Evolutionary conservation across 306 rosid species (phyloP), one percentile per base, ranked within the genome.

Genomic region (Myrica gale): DNA sequence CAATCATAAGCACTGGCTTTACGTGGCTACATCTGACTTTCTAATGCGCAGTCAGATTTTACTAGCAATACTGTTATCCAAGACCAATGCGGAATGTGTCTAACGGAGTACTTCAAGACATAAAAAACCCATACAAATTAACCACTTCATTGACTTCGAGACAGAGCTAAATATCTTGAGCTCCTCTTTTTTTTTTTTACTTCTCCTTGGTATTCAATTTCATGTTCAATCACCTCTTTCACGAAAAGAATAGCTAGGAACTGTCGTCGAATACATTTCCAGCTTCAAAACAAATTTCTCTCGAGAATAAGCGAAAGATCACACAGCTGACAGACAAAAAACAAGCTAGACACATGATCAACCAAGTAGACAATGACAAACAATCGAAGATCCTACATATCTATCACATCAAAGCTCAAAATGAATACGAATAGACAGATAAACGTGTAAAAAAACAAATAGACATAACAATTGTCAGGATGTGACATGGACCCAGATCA

Each of bases 361-460:
- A 55, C 52, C 74, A 69, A 41, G 17, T 65, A 11, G 52, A 54
- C 56, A 65, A 41, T 39, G 57, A 39, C 32, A 75, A 79, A 19
- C 57, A 83, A 68, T 39, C 12, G 51, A 76, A 32, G 72, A 61
- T 7, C 54, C 47, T 68, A 68, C 44, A 77, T 21, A 51, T 57
- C 76, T 63, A 69, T 71, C 74, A 80, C 85, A 89, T 85, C 73
- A 91, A 79, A 80, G 68, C 62, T 48, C 79, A 58, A 4, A 78
- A 45, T 61, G 68, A 48, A 78, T 78, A 85, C 41, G 70, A 52
- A 53, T 19, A 17, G 19, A 1, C 7, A 44, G 3, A n/a, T 1
- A 39, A 57, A 56, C 80, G 37, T 19, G 45, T 73, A 73, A 74
- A 54, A 58, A 73, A 77, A 61, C 71, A 74, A 55, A 79, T n/a